phyloP scores from a whole-genome alignment of 2,329 filamentous ascomycete species.

The Colletotrichum australisinense region DNA sequence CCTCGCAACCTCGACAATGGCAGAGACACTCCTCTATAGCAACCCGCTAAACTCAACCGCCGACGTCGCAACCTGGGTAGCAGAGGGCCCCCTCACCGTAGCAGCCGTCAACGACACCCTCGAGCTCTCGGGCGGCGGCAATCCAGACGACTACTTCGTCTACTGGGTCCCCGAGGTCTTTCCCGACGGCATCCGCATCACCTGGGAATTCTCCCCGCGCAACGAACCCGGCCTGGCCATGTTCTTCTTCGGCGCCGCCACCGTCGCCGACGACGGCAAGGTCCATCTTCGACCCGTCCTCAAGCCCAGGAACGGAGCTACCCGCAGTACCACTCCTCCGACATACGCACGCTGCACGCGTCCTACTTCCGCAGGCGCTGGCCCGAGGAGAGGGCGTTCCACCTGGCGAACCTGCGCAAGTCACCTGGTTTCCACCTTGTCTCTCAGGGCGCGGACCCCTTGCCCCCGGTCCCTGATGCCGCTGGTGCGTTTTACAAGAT shows the following conservation, averaged over 20 bases:
- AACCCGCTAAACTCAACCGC: constrained; percentile 44
- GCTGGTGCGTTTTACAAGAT: constrained; percentile 44
- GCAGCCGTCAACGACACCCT: constrained; percentile 42
- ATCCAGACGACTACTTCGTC: constrained; percentile 44
- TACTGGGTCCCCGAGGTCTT: constrained; percentile 47
- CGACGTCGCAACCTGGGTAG: constrained; percentile 42
- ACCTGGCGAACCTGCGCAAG: constrained; percentile 45
- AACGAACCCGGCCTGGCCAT: constrained; percentile 46
- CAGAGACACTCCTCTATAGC: constrained; percentile 43
- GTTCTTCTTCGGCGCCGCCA: constrained; percentile 47
- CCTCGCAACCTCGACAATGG: constrained; percentile 22
- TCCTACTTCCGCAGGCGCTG: constrained; percentile 40
- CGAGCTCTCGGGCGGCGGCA: constrained; percentile 41
- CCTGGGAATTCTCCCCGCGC: constrained; percentile 45
- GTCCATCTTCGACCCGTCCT: constrained; percentile 43
- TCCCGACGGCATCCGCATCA: constrained; percentile 45
- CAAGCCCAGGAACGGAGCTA: constrained; percentile 40
- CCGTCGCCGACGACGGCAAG: constrained; percentile 39
- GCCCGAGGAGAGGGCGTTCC: constrained; percentile 45
- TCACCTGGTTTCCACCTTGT: constrained; percentile 45
- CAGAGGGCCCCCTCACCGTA: constrained; percentile 43
- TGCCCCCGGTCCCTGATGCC: constrained; percentile 43
- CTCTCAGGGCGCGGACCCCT: constrained; percentile 42
- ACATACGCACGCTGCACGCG: constrained; percentile 38
- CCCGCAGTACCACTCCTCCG: constrained; percentile 39